Evolutionary conservation across 2,329 filamentous ascomycete genomes (phyloP).

Genomic region (Trichoderma atrobrunneum): DNA sequence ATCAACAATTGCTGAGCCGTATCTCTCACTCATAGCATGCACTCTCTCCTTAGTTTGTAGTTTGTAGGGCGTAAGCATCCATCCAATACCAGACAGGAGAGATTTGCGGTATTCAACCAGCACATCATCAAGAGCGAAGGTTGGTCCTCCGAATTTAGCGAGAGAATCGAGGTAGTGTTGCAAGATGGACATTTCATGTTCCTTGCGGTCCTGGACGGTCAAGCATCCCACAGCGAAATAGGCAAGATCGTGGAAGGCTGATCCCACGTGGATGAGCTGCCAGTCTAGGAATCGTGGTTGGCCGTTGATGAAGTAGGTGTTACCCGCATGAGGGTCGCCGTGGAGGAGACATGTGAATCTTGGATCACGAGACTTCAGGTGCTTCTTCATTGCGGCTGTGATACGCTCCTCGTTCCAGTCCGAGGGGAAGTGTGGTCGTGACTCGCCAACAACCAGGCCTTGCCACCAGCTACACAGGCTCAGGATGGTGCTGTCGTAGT

Average conservation of each 20-base stretch:
- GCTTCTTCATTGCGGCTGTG: conserved; percentile 6
- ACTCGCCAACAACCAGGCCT: neutral
- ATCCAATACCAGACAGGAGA: neutral
- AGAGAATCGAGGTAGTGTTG: neutral
- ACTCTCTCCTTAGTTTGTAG: neutral
- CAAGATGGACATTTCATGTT: neutral
- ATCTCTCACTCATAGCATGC: conserved; percentile 4
- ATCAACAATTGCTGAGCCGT: neutral
- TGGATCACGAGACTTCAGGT: neutral
- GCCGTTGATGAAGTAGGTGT: neutral
- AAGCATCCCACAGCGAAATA: neutral
- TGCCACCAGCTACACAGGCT: neutral
- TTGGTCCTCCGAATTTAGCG: neutral
- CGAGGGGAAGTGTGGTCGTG: neutral
- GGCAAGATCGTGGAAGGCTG: neutral
- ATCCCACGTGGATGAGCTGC: conserved; percentile 4
- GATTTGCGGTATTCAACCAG: neutral
- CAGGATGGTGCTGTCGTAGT: neutral
- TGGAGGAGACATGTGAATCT: neutral
- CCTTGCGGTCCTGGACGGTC: neutral
- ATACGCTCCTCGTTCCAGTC: conserved; percentile 5
- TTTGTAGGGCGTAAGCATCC: conserved; percentile 6
- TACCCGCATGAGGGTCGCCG: neutral
- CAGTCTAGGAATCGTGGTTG: neutral
- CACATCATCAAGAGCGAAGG: neutral